These are phyloP conservation scores for Leucocoprinus sp. DNA, from an alignment of 768 basidiomycete species.

Conservation along the genomic window DNA sequence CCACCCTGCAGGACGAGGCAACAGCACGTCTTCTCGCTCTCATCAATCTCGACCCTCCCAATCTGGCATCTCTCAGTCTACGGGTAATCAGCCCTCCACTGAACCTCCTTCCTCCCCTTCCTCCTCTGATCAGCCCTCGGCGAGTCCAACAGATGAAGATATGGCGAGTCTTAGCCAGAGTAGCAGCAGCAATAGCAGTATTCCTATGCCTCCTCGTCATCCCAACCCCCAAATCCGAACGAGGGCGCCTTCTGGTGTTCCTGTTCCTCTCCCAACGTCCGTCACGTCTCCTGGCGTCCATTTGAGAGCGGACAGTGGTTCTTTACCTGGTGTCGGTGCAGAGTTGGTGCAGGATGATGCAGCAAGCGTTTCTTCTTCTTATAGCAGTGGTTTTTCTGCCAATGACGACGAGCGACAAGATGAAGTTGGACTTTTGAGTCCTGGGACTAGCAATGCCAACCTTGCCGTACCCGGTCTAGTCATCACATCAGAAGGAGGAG, in stretches of 20 bases:
- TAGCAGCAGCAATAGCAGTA: conserved; percentile 20
- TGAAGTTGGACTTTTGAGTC: conserved; percentile 23
- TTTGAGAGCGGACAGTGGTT: conserved; percentile 11
- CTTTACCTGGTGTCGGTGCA: conserved; percentile 16
- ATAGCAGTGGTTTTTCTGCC: conserved; percentile 5
- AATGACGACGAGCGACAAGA: conserved; percentile 8
- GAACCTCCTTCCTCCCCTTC: conserved; percentile 29
- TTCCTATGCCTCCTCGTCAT: conserved; percentile 38
- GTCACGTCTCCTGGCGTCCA: conserved; percentile 14
- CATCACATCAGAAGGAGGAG: too few relatives aligned
- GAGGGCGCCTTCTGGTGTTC: conserved; percentile 22
- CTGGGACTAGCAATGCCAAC: conserved; percentile 9
- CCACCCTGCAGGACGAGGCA: conserved; percentile 26
- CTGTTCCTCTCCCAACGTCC: conserved; percentile 13
- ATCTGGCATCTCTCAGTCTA: conserved; percentile 40
- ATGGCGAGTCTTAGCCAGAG: conserved; percentile 28
- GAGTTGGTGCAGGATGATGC: conserved; percentile 25
- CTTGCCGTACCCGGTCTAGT: conserved; percentile 7
- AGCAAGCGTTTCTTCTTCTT: conserved; percentile 1
- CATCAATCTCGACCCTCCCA: conserved; percentile 10
- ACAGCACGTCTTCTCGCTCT: conserved; percentile 9
- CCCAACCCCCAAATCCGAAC: conserved; percentile 19
- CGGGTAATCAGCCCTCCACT: conserved; percentile 53
- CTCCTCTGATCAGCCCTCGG: background rate
- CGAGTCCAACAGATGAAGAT: conserved; percentile 5